These are phyloP conservation scores for Neurospora sp. DNA, from an alignment of 495 filamentous ascomycete genomes.

Conservation along the genomic window DNA sequence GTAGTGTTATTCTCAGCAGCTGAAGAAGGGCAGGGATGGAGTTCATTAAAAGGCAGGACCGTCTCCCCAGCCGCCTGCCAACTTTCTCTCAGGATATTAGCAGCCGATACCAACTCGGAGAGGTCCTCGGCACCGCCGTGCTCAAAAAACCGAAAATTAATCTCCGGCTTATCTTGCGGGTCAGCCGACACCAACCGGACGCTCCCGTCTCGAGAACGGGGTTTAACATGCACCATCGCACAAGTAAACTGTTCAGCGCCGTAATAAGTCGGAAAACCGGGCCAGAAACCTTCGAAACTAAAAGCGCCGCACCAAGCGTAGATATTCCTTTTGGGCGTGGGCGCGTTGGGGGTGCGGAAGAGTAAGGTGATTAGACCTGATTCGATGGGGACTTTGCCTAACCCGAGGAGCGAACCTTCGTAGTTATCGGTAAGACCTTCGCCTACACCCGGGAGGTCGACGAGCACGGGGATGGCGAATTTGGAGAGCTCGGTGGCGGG, in stretches of 20 bases:
- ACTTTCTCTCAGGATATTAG: slow-evolving; percentile 37
- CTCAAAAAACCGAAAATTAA: slow-evolving; percentile 49
- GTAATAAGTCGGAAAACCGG: slow-evolving; percentile 34
- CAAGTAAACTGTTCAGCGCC: slow-evolving; percentile 32
- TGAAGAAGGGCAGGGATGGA: slow-evolving; percentile 32
- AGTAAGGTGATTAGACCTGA: slow-evolving; percentile 24
- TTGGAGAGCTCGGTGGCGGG: slow-evolving; percentile 29
- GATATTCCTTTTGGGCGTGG: slow-evolving; percentile 32
- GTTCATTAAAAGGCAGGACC: slow-evolving; percentile 28
- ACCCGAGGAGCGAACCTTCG: slow-evolving; percentile 28
- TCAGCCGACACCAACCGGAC: slow-evolving; percentile 39
- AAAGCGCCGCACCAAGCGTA: slow-evolving; percentile 37
- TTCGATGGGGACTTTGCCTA: slow-evolving; percentile 23
- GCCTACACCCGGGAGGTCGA: slow-evolving; percentile 47
- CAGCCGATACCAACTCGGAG: slow-evolving; percentile 41
- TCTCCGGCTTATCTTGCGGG: slow-evolving; percentile 44
- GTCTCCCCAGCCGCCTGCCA: slow-evolving; percentile 23
- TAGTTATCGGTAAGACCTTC: slow-evolving; percentile 51
- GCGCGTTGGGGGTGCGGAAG: slow-evolving; percentile 33
- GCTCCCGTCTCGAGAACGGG: slow-evolving; percentile 41
- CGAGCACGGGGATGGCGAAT: slow-evolving; percentile 36
- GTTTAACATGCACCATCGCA: slow-evolving; percentile 38
- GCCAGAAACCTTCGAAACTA: slow-evolving; percentile 40
- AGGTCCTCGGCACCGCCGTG: slow-evolving; percentile 28
- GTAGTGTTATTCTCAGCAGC: not conserved